Percentiles rank a stretch among this genome's conserved stretches.
These are phyloP conservation scores for Parachlorella kessleri DNA, from an alignment of 139 green algal genomes.

Conservation along the genomic window DNA sequence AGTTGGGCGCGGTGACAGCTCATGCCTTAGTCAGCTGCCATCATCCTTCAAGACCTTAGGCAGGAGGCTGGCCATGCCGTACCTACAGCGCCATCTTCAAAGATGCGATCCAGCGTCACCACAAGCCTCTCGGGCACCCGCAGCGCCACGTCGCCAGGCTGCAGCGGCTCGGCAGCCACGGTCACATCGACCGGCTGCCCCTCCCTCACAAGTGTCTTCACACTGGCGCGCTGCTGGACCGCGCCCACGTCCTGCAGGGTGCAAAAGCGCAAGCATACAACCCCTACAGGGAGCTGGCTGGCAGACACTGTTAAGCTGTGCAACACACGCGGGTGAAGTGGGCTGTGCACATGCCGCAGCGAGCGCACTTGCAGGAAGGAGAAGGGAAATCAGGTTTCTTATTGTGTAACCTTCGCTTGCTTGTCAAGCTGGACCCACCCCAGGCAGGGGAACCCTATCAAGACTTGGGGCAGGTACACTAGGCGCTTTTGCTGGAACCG, in stretches of 20 bases:
- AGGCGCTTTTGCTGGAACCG: too few species aligned
- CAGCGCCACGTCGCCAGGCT: constrained; percentile 74
- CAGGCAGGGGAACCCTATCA: too few species aligned
- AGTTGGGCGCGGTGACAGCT: too few species aligned
- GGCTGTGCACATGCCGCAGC: not conserved
- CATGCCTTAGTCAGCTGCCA: too few species aligned
- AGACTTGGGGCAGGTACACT: too few species aligned
- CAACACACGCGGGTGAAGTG: not conserved
- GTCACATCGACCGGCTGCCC: constrained; percentile 45
- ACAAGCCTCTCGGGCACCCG: constrained; percentile 79
- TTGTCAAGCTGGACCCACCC: too few species aligned
- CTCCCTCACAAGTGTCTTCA: not conserved
- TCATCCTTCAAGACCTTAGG: too few species aligned
- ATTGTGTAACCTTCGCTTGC: not conserved
- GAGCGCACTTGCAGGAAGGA: not conserved
- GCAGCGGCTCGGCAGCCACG: constrained; percentile 31
- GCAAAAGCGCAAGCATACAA: not conserved
- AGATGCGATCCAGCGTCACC: constrained; percentile 85
- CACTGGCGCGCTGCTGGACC: not conserved
- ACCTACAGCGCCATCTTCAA: constrained; percentile 73
- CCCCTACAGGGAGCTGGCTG: not conserved
- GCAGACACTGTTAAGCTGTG: not conserved
- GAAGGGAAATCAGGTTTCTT: not conserved
- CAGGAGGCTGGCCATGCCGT: too few species aligned
- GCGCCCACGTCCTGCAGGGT: not conserved